Evolutionary conservation across 2,329 filamentous ascomycete genomes (phyloP), one percentile per base, ranked within the genome.

Genomic region (Dothideomycetes sp.): DNA sequence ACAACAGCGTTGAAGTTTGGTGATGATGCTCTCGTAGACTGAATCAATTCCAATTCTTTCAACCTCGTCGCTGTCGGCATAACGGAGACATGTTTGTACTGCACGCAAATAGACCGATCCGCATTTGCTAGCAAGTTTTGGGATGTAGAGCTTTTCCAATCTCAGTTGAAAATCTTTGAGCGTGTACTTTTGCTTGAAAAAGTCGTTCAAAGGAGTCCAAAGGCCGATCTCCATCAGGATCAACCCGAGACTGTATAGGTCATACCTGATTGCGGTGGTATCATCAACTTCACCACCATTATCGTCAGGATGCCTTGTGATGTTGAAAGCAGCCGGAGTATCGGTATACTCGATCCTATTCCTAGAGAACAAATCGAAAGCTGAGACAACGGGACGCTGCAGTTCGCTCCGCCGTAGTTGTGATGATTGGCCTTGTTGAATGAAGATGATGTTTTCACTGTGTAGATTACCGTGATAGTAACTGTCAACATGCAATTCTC

Each of bases 81-180:
- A 78, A 44, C 70, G 70, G 68, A 82, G 79, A 51, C 82, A 87
- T 3, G 75, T 70, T 53, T 82, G 74, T 2, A 85, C 82, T 1
- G 81, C 82, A 53, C 79, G 81, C 71, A 78, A 80, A 58, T 86
- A 89, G 0, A 82, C 68, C 6, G 76, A 82, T 11, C 83, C 82
- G 49, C 83, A 87, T 54, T 76, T 75, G 3, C 76, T 73, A 0
- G 78, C 72, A 2, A 86, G 64, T 47, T 76, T 74, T 1, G 78
- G 70, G 3, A 84, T 69, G 51, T 77, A 80, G 1, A 78, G 67
- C 49, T 73, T 73, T 54, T 79, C 74, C n/a, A 81, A 65, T 25
- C 76, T 65, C 35, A 73, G 64, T 54, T 78, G 78, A 62, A 80
- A 80, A 58, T 77, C 74, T 13, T 65, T 61, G 15, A 74, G 61